Conservation (phyloP, 2,329 filamentous ascomycete genomes). For the Pseudogymnoascus sp. region DNA sequence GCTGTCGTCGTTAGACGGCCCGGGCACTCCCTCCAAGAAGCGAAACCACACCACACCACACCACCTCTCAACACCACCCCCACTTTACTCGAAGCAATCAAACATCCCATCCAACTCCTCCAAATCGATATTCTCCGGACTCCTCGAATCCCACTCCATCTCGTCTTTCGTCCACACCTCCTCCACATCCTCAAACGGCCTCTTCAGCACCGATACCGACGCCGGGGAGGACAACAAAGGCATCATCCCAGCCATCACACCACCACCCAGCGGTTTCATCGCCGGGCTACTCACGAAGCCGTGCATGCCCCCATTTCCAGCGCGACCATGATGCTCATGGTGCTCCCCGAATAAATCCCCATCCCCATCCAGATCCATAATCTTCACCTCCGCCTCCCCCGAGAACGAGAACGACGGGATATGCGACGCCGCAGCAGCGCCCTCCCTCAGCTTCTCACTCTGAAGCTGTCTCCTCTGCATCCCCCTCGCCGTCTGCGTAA, state of each 20-base stretch:
- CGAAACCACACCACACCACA: neutral
- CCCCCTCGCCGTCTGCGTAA: constrained; percentile 87
- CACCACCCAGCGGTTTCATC: constrained; percentile 40
- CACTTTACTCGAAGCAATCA: constrained; percentile 45
- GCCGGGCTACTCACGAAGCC: constrained; percentile 46
- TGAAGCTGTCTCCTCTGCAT: constrained; percentile 59
- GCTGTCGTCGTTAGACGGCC: neutral
- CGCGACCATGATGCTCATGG: constrained; percentile 21
- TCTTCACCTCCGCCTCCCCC: constrained; percentile 21
- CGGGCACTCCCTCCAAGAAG: neutral
- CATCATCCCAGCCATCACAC: constrained; percentile 37
- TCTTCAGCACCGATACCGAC: constrained; percentile 35
- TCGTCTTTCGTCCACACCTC: constrained; percentile 27
- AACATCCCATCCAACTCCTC: constrained; percentile 88
- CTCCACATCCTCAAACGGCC: constrained; percentile 32
- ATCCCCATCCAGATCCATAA: constrained; percentile 22
- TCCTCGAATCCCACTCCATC: constrained; percentile 54
- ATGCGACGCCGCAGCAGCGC: constrained; percentile 22
- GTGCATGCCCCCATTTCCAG: neutral
- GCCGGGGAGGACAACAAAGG: constrained; percentile 33
- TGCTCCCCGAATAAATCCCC: constrained; percentile 26
- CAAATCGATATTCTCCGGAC: constrained; percentile 81
- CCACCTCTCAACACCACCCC: neutral
- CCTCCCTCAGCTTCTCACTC: constrained; percentile 40
- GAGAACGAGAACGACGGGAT: constrained; percentile 9